Evolutionary conservation across 2,329 filamentous ascomycete species (phyloP).

Genomic region (Fusarium nisikadoi): DNA sequence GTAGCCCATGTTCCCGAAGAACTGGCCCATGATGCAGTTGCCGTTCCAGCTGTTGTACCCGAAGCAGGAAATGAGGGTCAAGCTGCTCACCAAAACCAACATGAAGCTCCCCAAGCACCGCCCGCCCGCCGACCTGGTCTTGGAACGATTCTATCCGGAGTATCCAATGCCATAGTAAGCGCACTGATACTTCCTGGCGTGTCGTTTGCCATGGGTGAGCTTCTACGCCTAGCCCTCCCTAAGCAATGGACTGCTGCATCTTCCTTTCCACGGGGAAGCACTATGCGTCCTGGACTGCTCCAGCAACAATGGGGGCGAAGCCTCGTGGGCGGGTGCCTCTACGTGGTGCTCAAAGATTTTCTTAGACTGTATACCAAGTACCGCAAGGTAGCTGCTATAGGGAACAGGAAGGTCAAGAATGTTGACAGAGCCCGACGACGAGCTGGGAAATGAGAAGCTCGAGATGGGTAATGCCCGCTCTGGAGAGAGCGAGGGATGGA

Average conservation of each 20-base stretch:
- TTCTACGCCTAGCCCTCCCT: constrained; percentile 76
- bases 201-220: constrained; percentile 80
- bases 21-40: background rate
- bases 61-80: constrained; percentile 6
- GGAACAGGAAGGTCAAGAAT: constrained; percentile 65
- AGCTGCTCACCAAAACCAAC: constrained; percentile 31
- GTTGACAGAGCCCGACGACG: constrained; percentile 52
- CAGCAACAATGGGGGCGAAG: constrained; percentile 90
- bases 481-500: background rate
- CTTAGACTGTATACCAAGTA: constrained; percentile 72
- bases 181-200: constrained; percentile 83
- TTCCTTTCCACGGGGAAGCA: constrained; percentile 37
- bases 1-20: constrained; percentile 2
- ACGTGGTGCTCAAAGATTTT: constrained; percentile 82
- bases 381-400: constrained; percentile 66
- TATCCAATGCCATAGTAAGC: constrained; percentile 62
- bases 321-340: constrained; percentile 87
- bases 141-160: constrained; percentile 52
- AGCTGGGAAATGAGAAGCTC: constrained; percentile 52
- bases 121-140: constrained; percentile 49
- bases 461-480: constrained; percentile 5
- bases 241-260: constrained; percentile 68
- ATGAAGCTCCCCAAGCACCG: constrained; percentile 50
- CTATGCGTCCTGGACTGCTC: constrained; percentile 71
- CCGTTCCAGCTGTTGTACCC: background rate